A percentile compares a stretch with the other conserved stretches of the same genome.
Conservation (phyloP, 345 rosid genomes). For the Psidium friedrichsthalianum region DNA sequence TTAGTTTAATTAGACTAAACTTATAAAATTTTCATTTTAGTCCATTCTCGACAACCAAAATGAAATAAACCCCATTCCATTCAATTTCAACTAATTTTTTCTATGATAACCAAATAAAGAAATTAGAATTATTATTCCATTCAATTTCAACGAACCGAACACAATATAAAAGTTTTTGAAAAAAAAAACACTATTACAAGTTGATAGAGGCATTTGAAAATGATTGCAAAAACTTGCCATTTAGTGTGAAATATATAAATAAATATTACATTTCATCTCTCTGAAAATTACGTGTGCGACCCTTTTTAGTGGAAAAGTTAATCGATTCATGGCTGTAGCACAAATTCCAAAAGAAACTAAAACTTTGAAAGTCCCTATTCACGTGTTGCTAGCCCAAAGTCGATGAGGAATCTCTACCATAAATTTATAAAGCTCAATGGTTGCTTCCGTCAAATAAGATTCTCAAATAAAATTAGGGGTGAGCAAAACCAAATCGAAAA, state of each 20-base stretch:
- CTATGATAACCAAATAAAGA: background rate
- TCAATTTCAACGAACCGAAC: background rate
- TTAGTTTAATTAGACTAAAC: too few relatives aligned
- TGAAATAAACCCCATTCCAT: background rate
- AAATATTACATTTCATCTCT: background rate
- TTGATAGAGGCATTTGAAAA: background rate
- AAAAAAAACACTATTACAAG: background rate
- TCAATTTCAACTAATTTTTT: background rate
- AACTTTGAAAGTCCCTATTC: background rate
- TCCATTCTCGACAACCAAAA: too few relatives aligned
- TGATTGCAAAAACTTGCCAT: background rate
- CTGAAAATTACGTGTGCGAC: too few relatives aligned
- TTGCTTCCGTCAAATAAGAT: background rate
- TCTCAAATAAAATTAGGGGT: background rate
- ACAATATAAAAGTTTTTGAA: background rate
- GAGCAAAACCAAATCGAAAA: background rate
- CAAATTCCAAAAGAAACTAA: background rate
- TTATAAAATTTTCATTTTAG: too few relatives aligned
- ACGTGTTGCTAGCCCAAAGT: background rate
- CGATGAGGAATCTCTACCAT: background rate
- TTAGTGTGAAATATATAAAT: background rate
- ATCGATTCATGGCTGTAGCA: background rate
- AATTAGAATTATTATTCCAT: background rate
- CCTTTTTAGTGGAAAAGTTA: background rate
- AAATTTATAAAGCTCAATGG: background rate